Percentiles rank a stretch among this genome's conserved stretches.
Evolutionary conservation across 2,329 filamentous ascomycete genomes (phyloP).

Genomic region (Chrysoporthe cubensis): DNA sequence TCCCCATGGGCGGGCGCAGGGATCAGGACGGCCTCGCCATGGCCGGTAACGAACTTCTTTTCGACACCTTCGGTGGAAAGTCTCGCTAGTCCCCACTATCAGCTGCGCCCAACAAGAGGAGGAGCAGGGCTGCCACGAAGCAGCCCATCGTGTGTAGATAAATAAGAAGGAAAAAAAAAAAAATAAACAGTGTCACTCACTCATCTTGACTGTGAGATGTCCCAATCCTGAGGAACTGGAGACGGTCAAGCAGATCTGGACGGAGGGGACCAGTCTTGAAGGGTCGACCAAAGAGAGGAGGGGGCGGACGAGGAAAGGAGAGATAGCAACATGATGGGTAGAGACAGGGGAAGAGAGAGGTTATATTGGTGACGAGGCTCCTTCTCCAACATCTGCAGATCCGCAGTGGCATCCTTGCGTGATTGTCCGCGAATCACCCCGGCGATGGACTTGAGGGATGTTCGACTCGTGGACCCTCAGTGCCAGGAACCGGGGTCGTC

Average conservation of each 20-base stretch:
- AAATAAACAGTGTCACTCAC: constrained; percentile 6
- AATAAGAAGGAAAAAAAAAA: neutral
- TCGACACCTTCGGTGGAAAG: constrained; percentile 2
- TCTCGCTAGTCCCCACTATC: neutral
- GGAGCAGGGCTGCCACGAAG: neutral
- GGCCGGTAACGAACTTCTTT: neutral
- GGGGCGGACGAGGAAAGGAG: neutral
- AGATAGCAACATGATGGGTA: neutral
- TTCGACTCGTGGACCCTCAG: neutral
- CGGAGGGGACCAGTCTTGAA: neutral
- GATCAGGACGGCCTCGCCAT: constrained; percentile 19
- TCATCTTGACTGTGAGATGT: constrained; percentile 21
- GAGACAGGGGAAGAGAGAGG: neutral
- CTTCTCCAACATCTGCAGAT: neutral
- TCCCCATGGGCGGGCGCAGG: constrained; percentile 9
- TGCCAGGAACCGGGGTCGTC: constrained; percentile 1
- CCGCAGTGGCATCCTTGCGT: neutral
- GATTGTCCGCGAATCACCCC: neutral
- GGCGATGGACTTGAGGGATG: neutral
- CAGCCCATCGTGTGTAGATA: neutral
- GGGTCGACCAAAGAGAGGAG: neutral
- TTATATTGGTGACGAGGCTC: constrained; percentile 1
- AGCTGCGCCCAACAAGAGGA: neutral
- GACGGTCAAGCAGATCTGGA: neutral
- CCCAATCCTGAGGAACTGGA: neutral